These are phyloP conservation scores for Santalum album DNA, from an alignment of 164 flowering plant genomes.

Conservation along the genomic window DNA sequence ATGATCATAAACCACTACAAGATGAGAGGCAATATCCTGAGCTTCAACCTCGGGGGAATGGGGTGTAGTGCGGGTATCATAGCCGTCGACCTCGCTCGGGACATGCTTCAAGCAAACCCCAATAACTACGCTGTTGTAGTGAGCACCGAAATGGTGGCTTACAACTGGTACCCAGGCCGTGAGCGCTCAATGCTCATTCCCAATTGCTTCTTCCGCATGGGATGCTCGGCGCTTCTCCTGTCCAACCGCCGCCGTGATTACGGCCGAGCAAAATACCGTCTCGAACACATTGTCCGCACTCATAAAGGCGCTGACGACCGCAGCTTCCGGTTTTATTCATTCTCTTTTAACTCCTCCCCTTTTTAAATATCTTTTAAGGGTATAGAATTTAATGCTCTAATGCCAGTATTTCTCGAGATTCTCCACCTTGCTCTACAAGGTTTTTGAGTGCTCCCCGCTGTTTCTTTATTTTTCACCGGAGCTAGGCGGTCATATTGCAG, in stretches of 20 bases:
- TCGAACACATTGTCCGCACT: slow-evolving; percentile 83
- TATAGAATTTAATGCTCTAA: too few species aligned
- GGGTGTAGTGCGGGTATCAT: slow-evolving; percentile 88
- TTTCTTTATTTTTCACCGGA: too few species aligned
- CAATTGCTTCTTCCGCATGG: slow-evolving; percentile 89
- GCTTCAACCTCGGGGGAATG: slow-evolving; percentile 87
- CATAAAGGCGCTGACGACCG: slow-evolving; percentile 88
- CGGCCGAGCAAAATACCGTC: slow-evolving; percentile 67
- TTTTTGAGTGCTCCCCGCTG: too few species aligned
- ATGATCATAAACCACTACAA: slow-evolving; percentile 90
- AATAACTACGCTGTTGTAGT: slow-evolving; percentile 76
- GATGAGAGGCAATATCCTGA: slow-evolving; percentile 87
- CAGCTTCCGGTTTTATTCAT: slow-evolving; percentile 80
- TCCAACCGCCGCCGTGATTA: slow-evolving; percentile 76
- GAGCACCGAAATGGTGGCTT: slow-evolving; percentile 82
- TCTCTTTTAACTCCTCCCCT: too few species aligned
- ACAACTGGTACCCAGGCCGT: slow-evolving; percentile 70
- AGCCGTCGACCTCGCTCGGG: slow-evolving; percentile 67
- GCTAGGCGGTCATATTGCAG: too few species aligned
- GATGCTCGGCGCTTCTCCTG: slow-evolving; percentile 74
- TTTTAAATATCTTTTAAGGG: too few species aligned
- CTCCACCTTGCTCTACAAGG: too few species aligned
- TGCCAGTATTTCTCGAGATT: too few species aligned
- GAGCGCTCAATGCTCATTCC: slow-evolving; percentile 87
- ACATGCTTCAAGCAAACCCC: slow-evolving; percentile 78